Evolutionary conservation across 2,329 filamentous ascomycete species (phyloP).

Genomic region (Diaporthe caulivora): DNA sequence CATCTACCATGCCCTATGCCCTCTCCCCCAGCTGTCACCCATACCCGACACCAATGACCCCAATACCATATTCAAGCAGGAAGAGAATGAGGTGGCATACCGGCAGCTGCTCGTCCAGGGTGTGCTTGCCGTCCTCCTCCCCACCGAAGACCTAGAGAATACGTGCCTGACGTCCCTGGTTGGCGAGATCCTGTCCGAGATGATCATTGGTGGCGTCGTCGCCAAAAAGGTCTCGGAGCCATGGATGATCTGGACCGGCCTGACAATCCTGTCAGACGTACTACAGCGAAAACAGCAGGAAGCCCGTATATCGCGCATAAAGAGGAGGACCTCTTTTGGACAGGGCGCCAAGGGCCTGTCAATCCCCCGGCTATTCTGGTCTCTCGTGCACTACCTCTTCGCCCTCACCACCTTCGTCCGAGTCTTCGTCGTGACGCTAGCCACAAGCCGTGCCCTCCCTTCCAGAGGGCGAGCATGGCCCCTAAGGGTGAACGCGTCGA

Average conservation of each 20-base stretch:
- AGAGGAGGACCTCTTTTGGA: conserved; percentile 34
- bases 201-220: conserved; percentile 87
- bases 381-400: conserved; percentile 67
- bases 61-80: conserved; percentile 69
- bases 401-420: conserved; percentile 73
- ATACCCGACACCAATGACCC: conserved; percentile 71
- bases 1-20: conserved; percentile 86
- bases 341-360: conserved; percentile 50
- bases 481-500: conserved; percentile 44
- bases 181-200: conserved; percentile 88
- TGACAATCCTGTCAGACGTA: conserved; percentile 76
- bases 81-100: conserved; percentile 84
- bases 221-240: conserved; percentile 86
- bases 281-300: conserved; percentile 46
- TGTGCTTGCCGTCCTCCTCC: conserved; percentile 84
- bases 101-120: conserved; percentile 89
- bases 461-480: conserved; percentile 54
- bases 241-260: conserved; percentile 88
- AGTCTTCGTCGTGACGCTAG: conserved; percentile 72
- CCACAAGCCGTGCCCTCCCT: conserved; percentile 76
- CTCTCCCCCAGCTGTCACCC: conserved; percentile 84
- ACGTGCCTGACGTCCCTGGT: conserved; percentile 86
- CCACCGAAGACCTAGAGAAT: conserved; percentile 93
- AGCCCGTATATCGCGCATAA: conserved; percentile 34
- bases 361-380: conserved; percentile 65